A percentile compares a stretch with the other conserved stretches of the same genome.
These are phyloP conservation scores for Heterobasidion annosum DNA, from an alignment of 1,284 basidiomycete species.

Conservation along the genomic window DNA sequence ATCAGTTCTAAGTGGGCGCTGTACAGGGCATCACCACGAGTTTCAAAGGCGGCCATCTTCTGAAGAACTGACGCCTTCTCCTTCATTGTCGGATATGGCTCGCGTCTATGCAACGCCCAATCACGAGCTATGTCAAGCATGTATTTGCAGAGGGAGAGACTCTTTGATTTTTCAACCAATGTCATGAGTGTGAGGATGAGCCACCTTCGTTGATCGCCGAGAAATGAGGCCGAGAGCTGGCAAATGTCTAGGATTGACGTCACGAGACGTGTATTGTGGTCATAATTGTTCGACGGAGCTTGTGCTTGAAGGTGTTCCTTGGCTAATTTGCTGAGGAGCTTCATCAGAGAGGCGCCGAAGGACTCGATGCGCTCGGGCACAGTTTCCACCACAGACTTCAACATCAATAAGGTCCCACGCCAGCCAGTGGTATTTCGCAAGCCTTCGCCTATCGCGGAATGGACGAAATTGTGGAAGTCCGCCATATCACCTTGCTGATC, in stretches of 20 bases:
- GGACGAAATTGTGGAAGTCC: constrained; percentile 75
- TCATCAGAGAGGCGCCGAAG: constrained; percentile 74
- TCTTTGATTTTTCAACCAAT: constrained; percentile 92
- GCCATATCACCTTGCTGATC: constrained; percentile 57
- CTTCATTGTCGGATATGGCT: constrained; percentile 87
- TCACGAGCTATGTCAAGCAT: constrained; percentile 83
- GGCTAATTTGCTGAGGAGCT: constrained; percentile 78
- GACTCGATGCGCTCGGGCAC: constrained; percentile 81
- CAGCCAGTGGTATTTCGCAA: constrained; percentile 68
- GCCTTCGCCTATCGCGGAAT: constrained; percentile 75
- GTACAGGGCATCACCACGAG: constrained; percentile 67
- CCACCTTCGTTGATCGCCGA: constrained; percentile 67
- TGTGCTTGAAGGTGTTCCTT: constrained; percentile 74
- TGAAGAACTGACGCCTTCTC: constrained; percentile 89
- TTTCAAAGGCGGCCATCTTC: constrained; percentile 89
- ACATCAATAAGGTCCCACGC: constrained; percentile 78
- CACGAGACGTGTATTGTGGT: constrained; percentile 53
- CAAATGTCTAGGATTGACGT: constrained; percentile 67
- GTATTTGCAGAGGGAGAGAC: constrained; percentile 72
- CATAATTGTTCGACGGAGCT: constrained; percentile 34
- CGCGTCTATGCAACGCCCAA: constrained; percentile 83
- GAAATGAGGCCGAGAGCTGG: constrained; percentile 50
- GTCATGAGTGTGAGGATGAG: constrained; percentile 71
- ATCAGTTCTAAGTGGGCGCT: constrained; percentile 86
- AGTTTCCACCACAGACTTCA: constrained; percentile 83